phyloP scores from a whole-genome alignment of 768 basidiomycete species.

The Suillus lakei region DNA sequence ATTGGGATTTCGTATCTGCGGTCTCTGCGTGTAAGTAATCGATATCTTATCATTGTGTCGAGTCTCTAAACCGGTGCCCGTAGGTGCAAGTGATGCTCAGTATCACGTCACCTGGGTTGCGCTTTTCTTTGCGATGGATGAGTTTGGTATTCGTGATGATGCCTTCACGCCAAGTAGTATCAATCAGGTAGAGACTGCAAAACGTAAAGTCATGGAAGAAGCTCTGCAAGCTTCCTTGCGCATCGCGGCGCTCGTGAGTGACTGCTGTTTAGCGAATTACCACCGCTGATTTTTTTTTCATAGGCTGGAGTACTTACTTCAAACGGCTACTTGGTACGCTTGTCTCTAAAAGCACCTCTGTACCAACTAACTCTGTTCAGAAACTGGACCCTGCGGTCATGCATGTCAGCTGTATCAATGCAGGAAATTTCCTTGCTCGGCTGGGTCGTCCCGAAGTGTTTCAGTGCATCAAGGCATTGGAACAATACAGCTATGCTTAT shows the following conservation, averaged over 20 bases:
- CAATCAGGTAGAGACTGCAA: constrained; percentile 68
- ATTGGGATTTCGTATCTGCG: constrained; percentile 91
- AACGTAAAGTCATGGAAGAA: constrained; percentile 77
- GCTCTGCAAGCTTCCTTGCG: constrained; percentile 85
- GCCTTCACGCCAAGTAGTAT: constrained; percentile 38
- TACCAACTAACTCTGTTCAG: constrained; percentile 37
- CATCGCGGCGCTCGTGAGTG: constrained; percentile 81
- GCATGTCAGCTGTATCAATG: constrained; percentile 84
- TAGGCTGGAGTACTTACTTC: constrained; percentile 83
- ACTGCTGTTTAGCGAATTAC: constrained; percentile 8
- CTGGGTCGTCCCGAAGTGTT: constrained; percentile 82
- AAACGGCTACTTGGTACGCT: constrained; percentile 82
- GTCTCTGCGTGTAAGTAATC: constrained; percentile 59
- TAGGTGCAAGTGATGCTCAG: constrained; percentile 84
- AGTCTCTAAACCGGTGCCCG: constrained; percentile 1
- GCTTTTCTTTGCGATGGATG: constrained; percentile 80
- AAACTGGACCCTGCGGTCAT: constrained; percentile 88
- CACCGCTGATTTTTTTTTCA: constrained; percentile 6
- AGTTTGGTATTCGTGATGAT: constrained; percentile 79
- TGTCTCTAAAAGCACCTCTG: constrained; percentile 16
- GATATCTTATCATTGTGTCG: not conserved
- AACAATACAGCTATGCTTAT: constrained; percentile 88
- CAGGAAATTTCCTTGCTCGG: constrained; percentile 80
- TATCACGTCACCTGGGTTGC: constrained; percentile 94
- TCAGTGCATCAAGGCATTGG: constrained; percentile 83